These are phyloP conservation scores for Annona cherimola DNA, from an alignment of 164 flowering plant species.

Conservation along the genomic window DNA sequence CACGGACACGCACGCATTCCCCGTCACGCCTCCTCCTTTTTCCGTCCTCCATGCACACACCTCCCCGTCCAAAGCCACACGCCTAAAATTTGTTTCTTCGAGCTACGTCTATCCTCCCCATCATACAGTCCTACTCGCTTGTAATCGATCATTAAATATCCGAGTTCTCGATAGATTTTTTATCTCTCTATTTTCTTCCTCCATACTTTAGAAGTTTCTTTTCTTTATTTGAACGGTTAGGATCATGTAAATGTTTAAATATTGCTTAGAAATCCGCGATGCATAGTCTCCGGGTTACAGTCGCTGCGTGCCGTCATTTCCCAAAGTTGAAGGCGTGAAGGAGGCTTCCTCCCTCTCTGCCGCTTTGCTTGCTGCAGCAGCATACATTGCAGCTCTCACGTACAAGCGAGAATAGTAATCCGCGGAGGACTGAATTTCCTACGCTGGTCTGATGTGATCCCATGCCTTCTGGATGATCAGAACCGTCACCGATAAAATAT, in stretches of 20 bases:
- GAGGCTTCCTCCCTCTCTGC: neutral
- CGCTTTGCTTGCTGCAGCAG: neutral
- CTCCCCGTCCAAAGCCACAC: neutral
- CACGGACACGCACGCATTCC: slow-evolving; percentile 63
- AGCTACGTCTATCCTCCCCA: neutral
- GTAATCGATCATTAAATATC: no score
- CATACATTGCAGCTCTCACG: neutral
- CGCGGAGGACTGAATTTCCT: neutral
- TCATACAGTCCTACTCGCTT: no score
- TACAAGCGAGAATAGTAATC: neutral
- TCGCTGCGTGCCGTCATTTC: neutral
- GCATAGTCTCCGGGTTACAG: neutral
- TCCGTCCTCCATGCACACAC: slow-evolving; percentile 4
- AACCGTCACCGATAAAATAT: neutral
- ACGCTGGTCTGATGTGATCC: neutral
- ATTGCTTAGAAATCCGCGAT: no score
- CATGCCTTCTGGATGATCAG: neutral
- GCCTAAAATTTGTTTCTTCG: neutral
- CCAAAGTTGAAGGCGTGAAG: neutral
- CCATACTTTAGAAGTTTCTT: no score
- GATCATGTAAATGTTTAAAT: no score
- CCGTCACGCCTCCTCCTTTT: slow-evolving; percentile 14
- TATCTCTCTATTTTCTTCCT: no score
- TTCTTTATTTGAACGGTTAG: no score
- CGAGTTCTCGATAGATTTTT: no score